Evolutionary conservation across 129 eudicot species (phyloP).

Genomic region (Chrysanthemum lavandulifolium): DNA sequence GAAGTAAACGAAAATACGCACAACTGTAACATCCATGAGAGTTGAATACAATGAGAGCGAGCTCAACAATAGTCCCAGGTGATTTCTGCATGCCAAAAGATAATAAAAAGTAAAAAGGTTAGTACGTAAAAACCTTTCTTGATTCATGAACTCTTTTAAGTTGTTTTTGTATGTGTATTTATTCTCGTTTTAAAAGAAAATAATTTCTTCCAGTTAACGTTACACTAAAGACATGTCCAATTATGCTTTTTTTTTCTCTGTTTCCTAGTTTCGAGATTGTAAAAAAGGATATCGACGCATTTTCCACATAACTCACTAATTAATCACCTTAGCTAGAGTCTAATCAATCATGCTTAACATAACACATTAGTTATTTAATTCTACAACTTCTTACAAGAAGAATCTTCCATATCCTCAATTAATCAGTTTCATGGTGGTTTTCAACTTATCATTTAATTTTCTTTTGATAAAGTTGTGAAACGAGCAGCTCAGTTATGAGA

Average conservation of each 20-base stretch:
- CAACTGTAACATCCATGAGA: constrained; percentile 80
- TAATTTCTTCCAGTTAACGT: too few relatives aligned
- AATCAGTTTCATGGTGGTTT: too few relatives aligned
- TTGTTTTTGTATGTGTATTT: background rate
- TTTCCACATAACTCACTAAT: constrained; percentile 6
- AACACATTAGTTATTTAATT: background rate
- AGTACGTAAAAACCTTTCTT: background rate
- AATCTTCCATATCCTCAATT: too few relatives aligned
- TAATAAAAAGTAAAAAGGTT: background rate
- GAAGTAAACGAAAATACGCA: constrained; percentile 29
- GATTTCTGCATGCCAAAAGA: constrained; percentile 52
- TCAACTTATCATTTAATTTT: background rate
- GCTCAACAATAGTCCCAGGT: constrained; percentile 46
- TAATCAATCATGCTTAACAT: constrained; percentile 1
- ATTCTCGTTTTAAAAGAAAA: background rate
- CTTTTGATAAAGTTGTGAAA: constrained; percentile 3
- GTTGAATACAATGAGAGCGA: constrained; percentile 65
- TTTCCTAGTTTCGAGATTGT: constrained; percentile 3
- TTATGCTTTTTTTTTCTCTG: background rate
- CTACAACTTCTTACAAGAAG: background rate
- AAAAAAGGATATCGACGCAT: constrained; percentile 2
- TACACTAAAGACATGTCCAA: too few relatives aligned
- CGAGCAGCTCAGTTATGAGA: background rate
- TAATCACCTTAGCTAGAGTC: constrained; percentile 8
- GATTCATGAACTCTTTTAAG: background rate